Evolutionary conservation across 805 yeast genomes (phyloP).

Genomic region (Saccharomycopsis synnaedendra): DNA sequence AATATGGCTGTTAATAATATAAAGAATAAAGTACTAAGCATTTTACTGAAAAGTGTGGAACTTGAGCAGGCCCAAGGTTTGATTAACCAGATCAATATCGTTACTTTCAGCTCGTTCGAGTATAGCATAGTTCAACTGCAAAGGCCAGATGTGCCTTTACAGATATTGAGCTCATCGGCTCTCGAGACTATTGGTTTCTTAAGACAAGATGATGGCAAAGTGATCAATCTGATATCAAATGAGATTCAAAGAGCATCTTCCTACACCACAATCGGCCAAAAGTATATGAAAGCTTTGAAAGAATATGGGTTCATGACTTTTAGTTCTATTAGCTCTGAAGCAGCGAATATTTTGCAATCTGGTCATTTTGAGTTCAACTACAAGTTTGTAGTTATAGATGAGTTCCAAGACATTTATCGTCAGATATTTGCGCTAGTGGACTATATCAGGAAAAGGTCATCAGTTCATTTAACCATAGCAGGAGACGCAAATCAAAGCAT

Average conservation of each 20-base stretch:
- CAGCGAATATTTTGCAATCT: not conserved
- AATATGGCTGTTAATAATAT: conserved; percentile 51
- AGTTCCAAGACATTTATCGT: conserved; percentile 60
- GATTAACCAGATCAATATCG: conserved; percentile 27
- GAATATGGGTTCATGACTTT: not conserved
- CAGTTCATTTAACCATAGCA: conserved; percentile 49
- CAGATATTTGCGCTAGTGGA: conserved; percentile 34
- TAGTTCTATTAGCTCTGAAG: not conserved
- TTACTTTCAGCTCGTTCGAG: conserved; percentile 59
- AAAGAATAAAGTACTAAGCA: conserved; percentile 21
- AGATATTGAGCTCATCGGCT: not conserved
- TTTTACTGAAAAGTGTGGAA: conserved; percentile 22
- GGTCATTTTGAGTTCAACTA: conserved; percentile 7
- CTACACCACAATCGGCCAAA: no score
- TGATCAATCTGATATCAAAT: no score
- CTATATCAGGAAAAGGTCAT: conserved; percentile 19
- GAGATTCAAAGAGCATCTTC: no score
- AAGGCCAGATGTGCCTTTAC: not conserved
- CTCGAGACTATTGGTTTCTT: not conserved
- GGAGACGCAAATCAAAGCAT: conserved; percentile 68
- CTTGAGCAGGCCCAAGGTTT: not conserved
- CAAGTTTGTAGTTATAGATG: conserved; percentile 48
- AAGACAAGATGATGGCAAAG: not conserved
- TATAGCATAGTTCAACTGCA: conserved; percentile 30
- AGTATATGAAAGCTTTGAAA: not conserved